Evolutionary conservation across 345 rosid genomes (phyloP).

Genomic region (Erysimum cheiranthoides): DNA sequence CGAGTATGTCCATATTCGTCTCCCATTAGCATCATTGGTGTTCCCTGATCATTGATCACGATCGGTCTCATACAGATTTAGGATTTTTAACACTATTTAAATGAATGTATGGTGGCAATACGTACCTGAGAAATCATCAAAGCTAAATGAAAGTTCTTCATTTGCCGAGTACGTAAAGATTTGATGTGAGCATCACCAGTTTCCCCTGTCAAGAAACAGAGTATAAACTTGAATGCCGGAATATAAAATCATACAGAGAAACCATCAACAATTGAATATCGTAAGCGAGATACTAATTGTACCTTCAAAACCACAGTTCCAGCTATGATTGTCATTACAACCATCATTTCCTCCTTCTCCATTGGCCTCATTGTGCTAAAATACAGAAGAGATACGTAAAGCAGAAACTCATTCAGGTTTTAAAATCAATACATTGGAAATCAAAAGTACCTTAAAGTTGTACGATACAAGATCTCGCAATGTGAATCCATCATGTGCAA

Average conservation of each 20-base stretch:
- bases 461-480: constrained; percentile 87
- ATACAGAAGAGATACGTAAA: constrained; percentile 28
- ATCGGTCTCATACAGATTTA: not conserved
- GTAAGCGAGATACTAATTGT: constrained; percentile 14
- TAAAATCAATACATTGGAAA: constrained; percentile 27
- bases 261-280: not conserved
- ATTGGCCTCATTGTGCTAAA: constrained; percentile 95
- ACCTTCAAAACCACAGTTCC: constrained; percentile 99
- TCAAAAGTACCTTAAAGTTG: constrained; percentile 69
- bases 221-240: constrained; percentile 17
- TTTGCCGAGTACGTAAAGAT: constrained; percentile 81
- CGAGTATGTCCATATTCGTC: constrained; percentile 94
- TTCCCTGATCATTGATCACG: constrained; percentile 59
- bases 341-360: constrained; percentile 99
- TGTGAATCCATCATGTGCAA: constrained; percentile 96
- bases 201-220: constrained; percentile 63
- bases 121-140: constrained; percentile 87
- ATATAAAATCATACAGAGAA: constrained; percentile 1
- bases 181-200: constrained; percentile 63
- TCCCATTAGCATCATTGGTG: constrained; percentile 98
- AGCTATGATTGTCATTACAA: constrained; percentile 84
- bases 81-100: not conserved
- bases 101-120: constrained; percentile 18
- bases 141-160: constrained; percentile 92
- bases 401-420: constrained; percentile 3